Evolutionary conservation across 495 filamentous ascomycete genomes (phyloP), one percentile per base, ranked within the genome.

Genomic region (Penicillium cinerascens): DNA sequence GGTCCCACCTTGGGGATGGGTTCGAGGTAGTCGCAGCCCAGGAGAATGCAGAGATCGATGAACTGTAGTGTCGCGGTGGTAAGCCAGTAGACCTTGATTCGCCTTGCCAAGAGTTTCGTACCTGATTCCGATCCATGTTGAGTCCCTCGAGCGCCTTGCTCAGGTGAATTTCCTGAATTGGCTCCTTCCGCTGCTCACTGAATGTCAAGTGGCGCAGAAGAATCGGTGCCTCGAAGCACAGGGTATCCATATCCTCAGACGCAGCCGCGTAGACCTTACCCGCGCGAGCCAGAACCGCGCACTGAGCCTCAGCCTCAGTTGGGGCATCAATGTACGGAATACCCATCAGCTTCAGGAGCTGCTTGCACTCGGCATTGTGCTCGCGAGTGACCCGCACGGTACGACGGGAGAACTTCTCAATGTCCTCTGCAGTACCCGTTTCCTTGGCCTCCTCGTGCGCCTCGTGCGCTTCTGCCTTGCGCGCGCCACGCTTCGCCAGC

Each of bases 201-300:
- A 96, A 96, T 8, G 95, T 99, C 42, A 99, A 80, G 65, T 99
- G 91, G 21, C 95, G 80, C 44, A 99, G 75, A 21, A 99, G 75
- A 55, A 99, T 89, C 0, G 93, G 93, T 11, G 91, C 78, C 52
- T 97, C 83, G 66, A 97, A 99, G 66, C 93, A 97, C 16, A 99
- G 75, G 0, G 93, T 99, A 64, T 99, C 93, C 93, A 99, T 99
- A 74, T 99, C 93, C 75, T 99, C 93, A 38, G 87, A 92, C 1
- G 93, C 93, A 22, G 93, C 93, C 15, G 91, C 93, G 57, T 93
- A 99, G 27, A 98, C 93, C 73, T 97, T 97, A 10, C 90, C 92
- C 15, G 88, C 93, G 47, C 88, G 79, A 2, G 93, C 93, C 47
- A 99, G 78, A 26, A 86, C 87, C 0, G 93, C 95, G 59, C 93